A percentile compares a stretch with the other conserved stretches of the same genome.
Conservation (phyloP, 305 asterid species). For the Plantago lanceolata region DNA sequence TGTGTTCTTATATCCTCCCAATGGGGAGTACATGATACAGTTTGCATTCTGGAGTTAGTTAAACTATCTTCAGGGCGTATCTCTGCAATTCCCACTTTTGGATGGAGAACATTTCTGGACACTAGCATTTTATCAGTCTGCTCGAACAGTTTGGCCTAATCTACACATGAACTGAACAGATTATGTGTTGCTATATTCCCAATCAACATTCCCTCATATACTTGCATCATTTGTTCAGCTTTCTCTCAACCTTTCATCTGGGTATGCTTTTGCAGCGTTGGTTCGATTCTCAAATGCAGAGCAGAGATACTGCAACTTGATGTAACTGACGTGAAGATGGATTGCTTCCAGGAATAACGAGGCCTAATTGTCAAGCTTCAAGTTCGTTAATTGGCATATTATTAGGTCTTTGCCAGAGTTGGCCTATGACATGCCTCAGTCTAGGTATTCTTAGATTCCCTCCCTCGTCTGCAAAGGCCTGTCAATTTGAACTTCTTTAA, state of each 20-base stretch:
- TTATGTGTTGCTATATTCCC: not conserved
- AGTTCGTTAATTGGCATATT: not conserved
- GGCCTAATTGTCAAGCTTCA: not conserved
- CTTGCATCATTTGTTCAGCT: not conserved
- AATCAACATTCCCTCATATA: not conserved
- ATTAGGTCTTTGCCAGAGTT: not conserved
- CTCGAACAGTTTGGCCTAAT: no score
- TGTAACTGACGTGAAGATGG: conserved; percentile 97
- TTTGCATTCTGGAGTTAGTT: no score
- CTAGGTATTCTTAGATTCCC: not conserved
- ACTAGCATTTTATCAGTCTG: no score
- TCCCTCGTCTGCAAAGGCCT: no score
- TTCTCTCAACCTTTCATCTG: not conserved
- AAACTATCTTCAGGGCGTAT: no score
- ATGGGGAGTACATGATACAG: no score
- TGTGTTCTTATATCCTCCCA: no score
- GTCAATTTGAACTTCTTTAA: no score
- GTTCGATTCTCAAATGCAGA: conserved; percentile 88
- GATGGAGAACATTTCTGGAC: no score
- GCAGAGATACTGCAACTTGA: conserved; percentile 92
- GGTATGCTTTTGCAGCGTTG: conserved; percentile 50
- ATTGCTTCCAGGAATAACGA: conserved; percentile 51
- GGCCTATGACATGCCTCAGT: not conserved
- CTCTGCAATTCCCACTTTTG: no score
- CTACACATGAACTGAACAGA: no score